Conservation (phyloP, 495 filamentous ascomycete species). For the Talaromyces borbonicus region DNA sequence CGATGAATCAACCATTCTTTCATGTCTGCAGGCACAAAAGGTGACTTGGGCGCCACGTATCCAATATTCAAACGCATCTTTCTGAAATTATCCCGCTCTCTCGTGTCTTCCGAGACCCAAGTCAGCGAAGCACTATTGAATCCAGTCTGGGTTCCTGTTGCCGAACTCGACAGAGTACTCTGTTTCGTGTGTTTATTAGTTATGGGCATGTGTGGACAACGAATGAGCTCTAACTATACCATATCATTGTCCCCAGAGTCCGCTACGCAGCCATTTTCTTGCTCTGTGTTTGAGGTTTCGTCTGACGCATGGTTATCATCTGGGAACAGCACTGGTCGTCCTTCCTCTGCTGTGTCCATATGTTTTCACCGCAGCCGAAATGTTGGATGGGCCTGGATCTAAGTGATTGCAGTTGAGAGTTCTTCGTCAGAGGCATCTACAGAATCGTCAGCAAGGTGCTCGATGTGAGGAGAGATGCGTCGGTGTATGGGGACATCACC, state of each 20-base stretch:
- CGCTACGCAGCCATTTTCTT: not conserved
- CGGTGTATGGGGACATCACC: too few relatives aligned
- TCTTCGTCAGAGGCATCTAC: not conserved
- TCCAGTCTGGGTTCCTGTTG: constrained; percentile 6
- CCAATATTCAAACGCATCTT: constrained; percentile 10
- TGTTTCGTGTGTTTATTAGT: constrained; percentile 5
- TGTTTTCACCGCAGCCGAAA: not conserved
- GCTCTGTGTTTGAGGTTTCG: not conserved
- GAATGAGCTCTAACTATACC: not conserved
- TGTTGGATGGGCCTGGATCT: not conserved
- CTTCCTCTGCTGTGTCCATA: not conserved
- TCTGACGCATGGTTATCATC: not conserved
- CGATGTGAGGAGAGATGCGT: not conserved
- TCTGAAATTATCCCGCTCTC: constrained; percentile 14
- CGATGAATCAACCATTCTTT: constrained; percentile 15
- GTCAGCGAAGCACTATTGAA: constrained; percentile 14
- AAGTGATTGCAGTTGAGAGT: not conserved
- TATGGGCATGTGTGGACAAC: too few relatives aligned
- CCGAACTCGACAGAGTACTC: not conserved
- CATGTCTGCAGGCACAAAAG: constrained; percentile 15
- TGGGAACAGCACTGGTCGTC: not conserved
- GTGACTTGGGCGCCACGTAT: constrained; percentile 14
- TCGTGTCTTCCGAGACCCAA: constrained; percentile 13
- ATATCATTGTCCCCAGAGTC: not conserved
- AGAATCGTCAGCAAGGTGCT: not conserved